Conservation (phyloP, 129 eudicot species). For the Flaveria sonorensis region DNA sequence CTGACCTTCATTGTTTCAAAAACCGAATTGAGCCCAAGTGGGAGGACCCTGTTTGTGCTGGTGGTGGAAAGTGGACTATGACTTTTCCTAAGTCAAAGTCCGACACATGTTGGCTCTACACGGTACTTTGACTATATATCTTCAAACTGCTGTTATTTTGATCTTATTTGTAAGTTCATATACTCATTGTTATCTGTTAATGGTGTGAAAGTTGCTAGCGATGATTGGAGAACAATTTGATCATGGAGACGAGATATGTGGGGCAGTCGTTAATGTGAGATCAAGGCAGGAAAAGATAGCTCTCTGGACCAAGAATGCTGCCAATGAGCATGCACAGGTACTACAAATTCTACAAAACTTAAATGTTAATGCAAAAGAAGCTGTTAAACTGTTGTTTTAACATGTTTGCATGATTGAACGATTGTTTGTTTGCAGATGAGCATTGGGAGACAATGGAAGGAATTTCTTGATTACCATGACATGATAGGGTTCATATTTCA, state of each 20-base stretch:
- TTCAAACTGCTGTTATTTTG: neutral
- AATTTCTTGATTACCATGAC: slow-evolving; percentile 70
- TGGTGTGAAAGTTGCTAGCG: slow-evolving; percentile 65
- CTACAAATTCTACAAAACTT: neutral
- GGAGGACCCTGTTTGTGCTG: slow-evolving; percentile 96
- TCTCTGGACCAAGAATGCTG: slow-evolving; percentile 92
- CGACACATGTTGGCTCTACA: slow-evolving; percentile 74
- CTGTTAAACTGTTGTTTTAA: neutral
- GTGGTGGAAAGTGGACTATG: slow-evolving; percentile 96
- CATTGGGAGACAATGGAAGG: slow-evolving; percentile 87
- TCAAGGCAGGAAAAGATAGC: slow-evolving; percentile 73
- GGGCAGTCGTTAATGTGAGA: slow-evolving; percentile 88
- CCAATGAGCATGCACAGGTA: slow-evolving; percentile 94
- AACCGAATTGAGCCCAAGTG: slow-evolving; percentile 82
- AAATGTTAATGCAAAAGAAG: neutral
- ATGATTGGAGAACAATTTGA: slow-evolving; percentile 97
- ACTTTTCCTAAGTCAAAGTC: slow-evolving; percentile 59
- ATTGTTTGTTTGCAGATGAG: slow-evolving; percentile 48
- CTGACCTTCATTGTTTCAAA: slow-evolving; percentile 87
- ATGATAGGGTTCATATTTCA: slow-evolving; percentile 75
- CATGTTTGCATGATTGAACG: neutral
- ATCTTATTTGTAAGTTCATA: neutral
- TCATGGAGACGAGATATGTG: slow-evolving; percentile 94
- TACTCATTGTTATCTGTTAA: neutral
- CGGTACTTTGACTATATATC: slow-evolving; percentile 46